Evolutionary conservation across 116 monocot species (phyloP).

Genomic region (Iris pallida): DNA sequence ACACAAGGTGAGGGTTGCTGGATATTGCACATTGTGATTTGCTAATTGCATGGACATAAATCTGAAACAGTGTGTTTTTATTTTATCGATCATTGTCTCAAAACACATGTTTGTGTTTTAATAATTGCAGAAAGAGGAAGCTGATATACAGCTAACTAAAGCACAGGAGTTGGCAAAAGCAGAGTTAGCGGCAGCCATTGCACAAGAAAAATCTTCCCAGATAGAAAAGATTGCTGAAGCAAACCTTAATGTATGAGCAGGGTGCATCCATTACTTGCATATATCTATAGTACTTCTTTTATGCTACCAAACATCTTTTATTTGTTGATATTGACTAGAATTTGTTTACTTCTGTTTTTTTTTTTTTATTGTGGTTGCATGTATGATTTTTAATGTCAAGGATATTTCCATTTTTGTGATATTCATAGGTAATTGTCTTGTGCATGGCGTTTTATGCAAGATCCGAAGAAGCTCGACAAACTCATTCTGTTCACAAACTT

Average conservation of each 20-base stretch:
- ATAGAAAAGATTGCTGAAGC: slow-evolving; percentile 95
- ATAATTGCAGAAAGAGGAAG: slow-evolving; percentile 68
- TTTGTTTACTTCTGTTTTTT: not conserved
- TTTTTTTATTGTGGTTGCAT: not conserved
- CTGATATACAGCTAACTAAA: slow-evolving; percentile 38
- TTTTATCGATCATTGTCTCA: too few relatives aligned
- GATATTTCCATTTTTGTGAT: not conserved
- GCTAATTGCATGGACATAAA: slow-evolving; percentile 57
- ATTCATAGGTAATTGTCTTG: slow-evolving; percentile 70
- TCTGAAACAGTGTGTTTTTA: slow-evolving; percentile 1
- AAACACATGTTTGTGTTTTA: slow-evolving; percentile 1
- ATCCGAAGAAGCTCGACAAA: slow-evolving; percentile 94
- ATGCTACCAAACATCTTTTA: not conserved
- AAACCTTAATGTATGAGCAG: slow-evolving; percentile 73
- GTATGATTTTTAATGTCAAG: not conserved
- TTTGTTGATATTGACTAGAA: not conserved
- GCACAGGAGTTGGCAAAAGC: slow-evolving; percentile 77
- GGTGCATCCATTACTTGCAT: not conserved
- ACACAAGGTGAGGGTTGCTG: slow-evolving; percentile 47
- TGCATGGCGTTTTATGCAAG: slow-evolving; percentile 99
- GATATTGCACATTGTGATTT: slow-evolving; percentile 5
- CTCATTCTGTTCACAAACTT: slow-evolving; percentile 88
- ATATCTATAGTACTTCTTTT: not conserved
- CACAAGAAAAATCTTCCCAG: slow-evolving; percentile 81
- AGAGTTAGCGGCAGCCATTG: slow-evolving; percentile 77